A percentile compares a stretch with the other conserved stretches of the same genome.
Conservation (phyloP, 2,329 filamentous ascomycete genomes). For the Cyanodermella asteris region DNA sequence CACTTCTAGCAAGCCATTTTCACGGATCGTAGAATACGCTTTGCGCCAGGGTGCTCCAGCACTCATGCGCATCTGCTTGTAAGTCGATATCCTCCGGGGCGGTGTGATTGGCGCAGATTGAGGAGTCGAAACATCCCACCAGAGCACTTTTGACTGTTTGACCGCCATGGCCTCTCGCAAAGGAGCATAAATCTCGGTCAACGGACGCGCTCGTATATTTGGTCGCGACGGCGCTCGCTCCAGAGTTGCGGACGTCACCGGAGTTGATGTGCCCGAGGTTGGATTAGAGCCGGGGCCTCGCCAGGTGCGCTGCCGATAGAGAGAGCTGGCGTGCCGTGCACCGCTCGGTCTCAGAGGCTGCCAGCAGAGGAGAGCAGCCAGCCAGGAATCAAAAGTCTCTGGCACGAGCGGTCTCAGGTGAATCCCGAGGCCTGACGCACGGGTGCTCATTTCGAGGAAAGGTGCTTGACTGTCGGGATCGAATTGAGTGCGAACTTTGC, state of each 20-base stretch:
- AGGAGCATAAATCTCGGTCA: conserved; percentile 24
- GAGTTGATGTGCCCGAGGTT: too few relatives aligned
- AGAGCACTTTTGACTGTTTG: conserved; percentile 76
- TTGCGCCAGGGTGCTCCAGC: conserved; percentile 66
- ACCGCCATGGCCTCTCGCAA: conserved; percentile 70
- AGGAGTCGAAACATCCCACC: conserved; percentile 46
- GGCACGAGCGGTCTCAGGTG: conserved; percentile 26
- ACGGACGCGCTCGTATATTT: conserved; percentile 15
- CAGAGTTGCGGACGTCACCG: too few relatives aligned
- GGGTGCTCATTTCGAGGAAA: conserved; percentile 26
- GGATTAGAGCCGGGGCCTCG: too few relatives aligned
- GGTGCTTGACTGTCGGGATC: conserved; percentile 22
- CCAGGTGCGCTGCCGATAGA: too few relatives aligned
- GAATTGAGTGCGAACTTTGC: conserved; percentile 25
- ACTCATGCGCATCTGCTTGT: conserved; percentile 33
- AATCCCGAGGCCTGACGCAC: conserved; percentile 24
- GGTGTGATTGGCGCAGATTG: conserved; percentile 10
- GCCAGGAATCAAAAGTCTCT: conserved; percentile 30
- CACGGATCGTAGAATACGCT: conserved; percentile 81
- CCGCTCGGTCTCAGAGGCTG: conserved; percentile 28
- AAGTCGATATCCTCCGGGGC: conserved; percentile 25
- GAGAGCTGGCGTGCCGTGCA: conserved; percentile 26
- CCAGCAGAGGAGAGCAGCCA: conserved; percentile 29
- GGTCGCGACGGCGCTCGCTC: conserved; percentile 14
- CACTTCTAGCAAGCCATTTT: conserved; percentile 84